A percentile compares a stretch with the other conserved stretches of the same genome.
phyloP scores from a whole-genome alignment of 1,284 basidiomycete genomes.

The Thecaphora thlaspeos region DNA sequence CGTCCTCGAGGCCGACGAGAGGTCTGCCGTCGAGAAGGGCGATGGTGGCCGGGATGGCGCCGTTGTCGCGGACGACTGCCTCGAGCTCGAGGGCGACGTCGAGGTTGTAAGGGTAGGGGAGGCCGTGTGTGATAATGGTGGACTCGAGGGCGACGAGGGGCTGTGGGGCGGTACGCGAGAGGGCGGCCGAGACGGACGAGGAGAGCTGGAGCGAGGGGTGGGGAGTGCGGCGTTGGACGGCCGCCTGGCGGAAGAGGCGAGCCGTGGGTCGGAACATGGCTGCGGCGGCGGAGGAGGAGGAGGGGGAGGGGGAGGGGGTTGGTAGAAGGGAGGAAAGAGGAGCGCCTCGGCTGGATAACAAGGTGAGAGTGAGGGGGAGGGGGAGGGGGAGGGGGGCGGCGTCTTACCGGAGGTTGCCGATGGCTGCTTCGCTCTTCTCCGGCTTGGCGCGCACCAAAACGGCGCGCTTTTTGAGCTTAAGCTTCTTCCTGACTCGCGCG shows the following conservation, averaged over 20 bases:
- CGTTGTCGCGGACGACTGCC: slow-evolving; percentile 71
- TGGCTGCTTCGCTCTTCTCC: too few relatives aligned
- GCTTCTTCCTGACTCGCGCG: too few relatives aligned
- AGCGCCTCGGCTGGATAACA: too few relatives aligned
- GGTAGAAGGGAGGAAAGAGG: too few relatives aligned
- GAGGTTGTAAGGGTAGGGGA: slow-evolving; percentile 69
- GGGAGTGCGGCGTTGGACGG: not conserved
- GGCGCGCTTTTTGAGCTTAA: too few relatives aligned
- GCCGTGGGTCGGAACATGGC: not conserved
- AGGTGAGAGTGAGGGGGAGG: too few relatives aligned
- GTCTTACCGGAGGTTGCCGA: too few relatives aligned
- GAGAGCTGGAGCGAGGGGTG: slow-evolving; percentile 20
- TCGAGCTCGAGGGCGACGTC: slow-evolving; percentile 75
- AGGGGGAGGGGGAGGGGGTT: too few relatives aligned
- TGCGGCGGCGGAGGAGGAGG: too few relatives aligned
- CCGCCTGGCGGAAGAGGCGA: not conserved
- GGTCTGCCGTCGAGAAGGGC: slow-evolving; percentile 79
- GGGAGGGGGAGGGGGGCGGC: too few relatives aligned
- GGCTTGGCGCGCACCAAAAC: too few relatives aligned
- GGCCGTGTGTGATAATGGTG: slow-evolving; percentile 83
- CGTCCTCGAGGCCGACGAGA: slow-evolving; percentile 74
- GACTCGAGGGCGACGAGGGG: slow-evolving; percentile 66
- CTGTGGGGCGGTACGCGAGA: slow-evolving; percentile 8
- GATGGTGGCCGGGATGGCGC: slow-evolving; percentile 84
- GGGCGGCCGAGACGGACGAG: slow-evolving; percentile 12